Evolutionary conservation across 2,329 filamentous ascomycete species (phyloP).

Genomic region (Diaporthe velutina): DNA sequence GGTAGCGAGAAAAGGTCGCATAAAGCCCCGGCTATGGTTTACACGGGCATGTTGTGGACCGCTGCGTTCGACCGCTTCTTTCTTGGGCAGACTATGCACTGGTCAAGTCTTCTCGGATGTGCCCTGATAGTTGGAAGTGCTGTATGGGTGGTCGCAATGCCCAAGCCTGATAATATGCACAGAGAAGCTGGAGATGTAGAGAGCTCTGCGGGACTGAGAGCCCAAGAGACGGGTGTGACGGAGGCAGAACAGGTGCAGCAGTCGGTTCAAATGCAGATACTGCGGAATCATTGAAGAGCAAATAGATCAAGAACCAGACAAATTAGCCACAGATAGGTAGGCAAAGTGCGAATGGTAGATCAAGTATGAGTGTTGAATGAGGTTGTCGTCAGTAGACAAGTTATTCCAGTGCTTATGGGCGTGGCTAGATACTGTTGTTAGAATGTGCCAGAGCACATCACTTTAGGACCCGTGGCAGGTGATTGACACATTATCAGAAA

Average conservation of each 20-base stretch:
- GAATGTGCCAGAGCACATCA: too few species aligned
- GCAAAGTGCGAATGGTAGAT: too few species aligned
- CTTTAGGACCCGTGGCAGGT: too few species aligned
- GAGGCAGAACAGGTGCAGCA: conserved; percentile 46
- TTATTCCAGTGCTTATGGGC: not conserved
- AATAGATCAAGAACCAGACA: not conserved
- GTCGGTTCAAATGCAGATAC: conserved; percentile 36
- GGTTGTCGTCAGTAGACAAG: not conserved
- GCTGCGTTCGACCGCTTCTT: conserved; percentile 59
- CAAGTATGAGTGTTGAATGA: not conserved
- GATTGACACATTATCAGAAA: too few species aligned
- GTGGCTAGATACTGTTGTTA: not conserved
- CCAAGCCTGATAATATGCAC: conserved; percentile 50
- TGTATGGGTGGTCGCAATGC: conserved; percentile 62
- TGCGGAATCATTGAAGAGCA: not conserved
- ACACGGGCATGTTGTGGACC: conserved; percentile 70
- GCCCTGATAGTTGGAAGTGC: conserved; percentile 67
- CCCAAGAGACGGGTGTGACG: conserved; percentile 56
- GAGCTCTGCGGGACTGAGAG: conserved; percentile 45
- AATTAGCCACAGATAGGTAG: not conserved
- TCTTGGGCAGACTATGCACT: conserved; percentile 64
- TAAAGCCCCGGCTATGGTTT: conserved; percentile 69
- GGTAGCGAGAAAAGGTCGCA: conserved; percentile 75
- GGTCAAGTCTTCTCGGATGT: conserved; percentile 63
- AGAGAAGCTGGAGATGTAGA: conserved; percentile 51